Conservation (phyloP, 768 basidiomycete species). For the Infundibulicybe gibba region DNA sequence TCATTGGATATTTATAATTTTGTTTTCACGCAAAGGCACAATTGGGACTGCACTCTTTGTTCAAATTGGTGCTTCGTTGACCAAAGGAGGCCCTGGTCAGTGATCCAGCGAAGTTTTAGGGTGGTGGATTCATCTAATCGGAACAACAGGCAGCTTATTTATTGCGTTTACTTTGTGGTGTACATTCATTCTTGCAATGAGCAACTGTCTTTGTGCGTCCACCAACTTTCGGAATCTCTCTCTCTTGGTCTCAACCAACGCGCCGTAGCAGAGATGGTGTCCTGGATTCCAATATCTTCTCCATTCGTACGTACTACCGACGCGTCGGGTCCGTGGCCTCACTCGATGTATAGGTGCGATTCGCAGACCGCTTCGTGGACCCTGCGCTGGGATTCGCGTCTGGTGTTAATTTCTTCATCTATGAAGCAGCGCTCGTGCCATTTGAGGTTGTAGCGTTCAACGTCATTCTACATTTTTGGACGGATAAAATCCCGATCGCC, state of each 20-base stretch:
- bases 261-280: conserved; percentile 69
- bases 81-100: conserved; percentile 60
- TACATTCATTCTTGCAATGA: conserved; percentile 44
- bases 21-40: conserved; percentile 41
- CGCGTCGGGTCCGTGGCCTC: background rate
- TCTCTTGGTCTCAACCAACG: background rate
- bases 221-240: background rate
- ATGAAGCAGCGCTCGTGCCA: conserved; percentile 37
- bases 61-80: conserved; percentile 60
- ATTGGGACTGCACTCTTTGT: conserved; percentile 75
- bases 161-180: conserved; percentile 49
- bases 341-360: conserved; percentile 39
- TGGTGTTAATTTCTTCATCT: conserved; percentile 57
- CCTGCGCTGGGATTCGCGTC: conserved; percentile 54
- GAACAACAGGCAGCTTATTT: conserved; percentile 38
- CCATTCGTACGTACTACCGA: conserved; percentile 50
- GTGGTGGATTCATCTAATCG: conserved; percentile 24
- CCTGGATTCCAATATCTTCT: conserved; percentile 77
- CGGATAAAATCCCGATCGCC: conserved; percentile 41
- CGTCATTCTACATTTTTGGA: conserved; percentile 50
- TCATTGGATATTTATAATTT: background rate
- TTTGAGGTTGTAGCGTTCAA: conserved; percentile 56
- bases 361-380: conserved; percentile 54
- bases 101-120: conserved; percentile 20
- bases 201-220: conserved; percentile 39